phyloP scores from a whole-genome alignment of 352 stramenopile genomes.

The Pythium folliculosum region DNA sequence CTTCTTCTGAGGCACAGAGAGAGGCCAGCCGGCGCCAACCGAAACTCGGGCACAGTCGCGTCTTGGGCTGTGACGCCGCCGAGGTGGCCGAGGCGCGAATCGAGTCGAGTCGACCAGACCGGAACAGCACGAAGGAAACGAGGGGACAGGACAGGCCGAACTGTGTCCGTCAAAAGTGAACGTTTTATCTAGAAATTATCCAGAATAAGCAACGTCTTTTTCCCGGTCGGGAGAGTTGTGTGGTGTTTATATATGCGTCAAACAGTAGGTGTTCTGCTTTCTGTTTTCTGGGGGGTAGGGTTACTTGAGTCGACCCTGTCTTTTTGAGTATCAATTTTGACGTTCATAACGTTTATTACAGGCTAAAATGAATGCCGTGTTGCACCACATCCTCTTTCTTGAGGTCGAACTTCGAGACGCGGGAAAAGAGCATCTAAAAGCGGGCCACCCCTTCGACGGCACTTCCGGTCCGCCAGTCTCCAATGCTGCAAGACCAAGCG shows the following conservation, averaged over 20 bases:
- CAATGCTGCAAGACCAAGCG: background rate
- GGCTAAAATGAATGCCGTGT: conserved; percentile 1
- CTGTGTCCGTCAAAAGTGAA: conserved; percentile 1
- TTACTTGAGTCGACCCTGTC: background rate
- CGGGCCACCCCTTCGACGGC: background rate
- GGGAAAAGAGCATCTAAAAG: background rate
- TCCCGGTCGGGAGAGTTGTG: too few species aligned
- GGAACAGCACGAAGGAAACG: background rate
- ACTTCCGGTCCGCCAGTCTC: background rate
- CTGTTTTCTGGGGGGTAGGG: conserved; percentile 19
- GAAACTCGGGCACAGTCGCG: background rate
- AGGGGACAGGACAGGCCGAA: background rate
- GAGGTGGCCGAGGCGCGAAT: conserved; percentile 6
- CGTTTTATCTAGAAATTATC: too few species aligned
- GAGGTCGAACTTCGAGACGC: background rate
- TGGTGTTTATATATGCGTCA: background rate
- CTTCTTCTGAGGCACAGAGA: conserved; percentile 16
- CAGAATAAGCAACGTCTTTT: too few species aligned
- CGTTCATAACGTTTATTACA: background rate
- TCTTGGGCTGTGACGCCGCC: conserved; percentile 4
- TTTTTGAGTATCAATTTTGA: background rate
- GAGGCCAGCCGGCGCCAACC: conserved; percentile 9
- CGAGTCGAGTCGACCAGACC: conserved; percentile 15
- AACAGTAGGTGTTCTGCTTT: background rate
- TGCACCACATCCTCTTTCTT: background rate